These are phyloP conservation scores for Cercospora brassicicola DNA, from an alignment of 2,329 filamentous ascomycete genomes.

Conservation along the genomic window DNA sequence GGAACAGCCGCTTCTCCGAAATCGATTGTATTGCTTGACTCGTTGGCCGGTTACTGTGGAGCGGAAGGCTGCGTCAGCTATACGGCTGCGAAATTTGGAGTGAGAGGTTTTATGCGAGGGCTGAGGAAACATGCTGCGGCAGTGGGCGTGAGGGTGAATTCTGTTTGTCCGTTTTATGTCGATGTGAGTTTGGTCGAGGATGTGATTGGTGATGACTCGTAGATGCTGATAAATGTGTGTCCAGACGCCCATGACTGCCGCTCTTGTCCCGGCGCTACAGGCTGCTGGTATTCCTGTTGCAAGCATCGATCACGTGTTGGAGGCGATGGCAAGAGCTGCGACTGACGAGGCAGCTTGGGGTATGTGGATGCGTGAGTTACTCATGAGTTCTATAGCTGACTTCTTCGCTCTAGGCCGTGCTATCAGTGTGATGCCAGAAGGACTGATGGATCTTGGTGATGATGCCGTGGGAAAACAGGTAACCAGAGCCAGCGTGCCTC, in stretches of 20 bases:
- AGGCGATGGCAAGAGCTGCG: neutral
- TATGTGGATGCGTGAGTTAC: neutral
- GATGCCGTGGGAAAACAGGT: conserved; percentile 7
- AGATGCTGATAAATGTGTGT: neutral
- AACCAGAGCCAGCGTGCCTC: neutral
- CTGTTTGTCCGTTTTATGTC: conserved; percentile 9
- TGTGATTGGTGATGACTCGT: neutral
- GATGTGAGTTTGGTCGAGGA: neutral
- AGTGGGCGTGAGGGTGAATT: conserved; percentile 5
- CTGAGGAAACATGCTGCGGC: conserved; percentile 9
- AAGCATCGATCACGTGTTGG: conserved; percentile 1
- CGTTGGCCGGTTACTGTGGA: conserved; percentile 3
- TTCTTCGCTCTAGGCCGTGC: neutral
- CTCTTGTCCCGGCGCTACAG: neutral
- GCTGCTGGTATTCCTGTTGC: neutral
- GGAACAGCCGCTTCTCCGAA: conserved; percentile 1
- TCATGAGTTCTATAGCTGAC: neutral
- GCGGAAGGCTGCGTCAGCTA: conserved; percentile 3
- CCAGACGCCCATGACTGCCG: conserved; percentile 7
- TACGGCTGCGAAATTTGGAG: conserved; percentile 5
- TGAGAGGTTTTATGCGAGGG: conserved; percentile 1
- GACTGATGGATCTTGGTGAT: conserved; percentile 5
- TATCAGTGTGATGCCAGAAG: conserved; percentile 9
- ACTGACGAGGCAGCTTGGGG: conserved; percentile 9
- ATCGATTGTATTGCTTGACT: conserved; percentile 4